Conservation (phyloP, 371 early-diverging fungal species). For the Zychaea mexicana region DNA sequence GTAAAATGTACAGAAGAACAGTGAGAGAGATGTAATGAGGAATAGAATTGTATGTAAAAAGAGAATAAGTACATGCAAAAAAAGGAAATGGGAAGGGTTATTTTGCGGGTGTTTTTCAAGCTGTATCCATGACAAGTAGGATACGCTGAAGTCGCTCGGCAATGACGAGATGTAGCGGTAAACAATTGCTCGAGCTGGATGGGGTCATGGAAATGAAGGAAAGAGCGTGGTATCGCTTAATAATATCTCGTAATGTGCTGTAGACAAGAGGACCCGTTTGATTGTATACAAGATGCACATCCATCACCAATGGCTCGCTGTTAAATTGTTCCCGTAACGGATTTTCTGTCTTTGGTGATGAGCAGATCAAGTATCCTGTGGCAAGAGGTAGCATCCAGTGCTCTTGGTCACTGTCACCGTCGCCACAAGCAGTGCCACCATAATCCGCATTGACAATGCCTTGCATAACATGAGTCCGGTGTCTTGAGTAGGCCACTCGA, state of each 20-base stretch:
- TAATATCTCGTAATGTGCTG: conserved; percentile 51
- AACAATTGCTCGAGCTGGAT: conserved; percentile 45
- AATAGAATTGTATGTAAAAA: neutral
- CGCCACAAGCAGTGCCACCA: too few species aligned
- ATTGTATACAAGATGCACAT: conserved; percentile 50
- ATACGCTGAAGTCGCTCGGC: conserved; percentile 54
- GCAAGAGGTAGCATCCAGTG: conserved; percentile 62
- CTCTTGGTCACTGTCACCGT: conserved; percentile 19
- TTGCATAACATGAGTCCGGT: conserved; percentile 32
- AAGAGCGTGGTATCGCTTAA: conserved; percentile 60
- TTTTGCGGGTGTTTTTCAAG: too few species aligned
- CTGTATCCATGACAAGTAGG: conserved; percentile 29
- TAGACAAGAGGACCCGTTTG: conserved; percentile 49
- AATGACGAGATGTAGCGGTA: conserved; percentile 56
- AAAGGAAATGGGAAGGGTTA: too few species aligned
- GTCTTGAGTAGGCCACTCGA: conserved; percentile 55
- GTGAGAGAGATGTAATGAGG: too few species aligned
- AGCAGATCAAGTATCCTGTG: conserved; percentile 55
- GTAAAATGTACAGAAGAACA: too few species aligned
- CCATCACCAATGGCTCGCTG: conserved; percentile 41
- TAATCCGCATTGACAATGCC: conserved; percentile 23
- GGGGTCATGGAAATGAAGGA: conserved; percentile 56
- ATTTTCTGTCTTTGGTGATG: neutral
- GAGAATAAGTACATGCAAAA: neutral
- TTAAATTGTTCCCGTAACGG: conserved; percentile 36